A percentile compares a stretch with the other conserved stretches of the same genome.
Conservation (phyloP, 495 filamentous ascomycete genomes). For the Lepidopterella palustris region DNA sequence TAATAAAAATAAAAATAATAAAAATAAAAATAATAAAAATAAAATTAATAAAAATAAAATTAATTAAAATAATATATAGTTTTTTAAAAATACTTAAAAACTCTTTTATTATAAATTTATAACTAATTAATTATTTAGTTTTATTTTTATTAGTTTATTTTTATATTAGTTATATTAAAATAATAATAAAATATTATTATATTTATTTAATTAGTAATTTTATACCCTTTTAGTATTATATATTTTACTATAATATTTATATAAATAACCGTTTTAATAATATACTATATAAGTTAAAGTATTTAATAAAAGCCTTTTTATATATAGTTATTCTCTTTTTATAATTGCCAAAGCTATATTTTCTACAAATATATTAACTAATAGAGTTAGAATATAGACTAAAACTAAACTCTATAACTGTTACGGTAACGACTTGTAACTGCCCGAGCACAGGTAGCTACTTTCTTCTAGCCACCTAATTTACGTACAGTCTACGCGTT, state of each 20-base stretch:
- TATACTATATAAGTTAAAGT: too few species aligned
- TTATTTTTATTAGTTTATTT: background rate
- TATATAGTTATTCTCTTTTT: too few species aligned
- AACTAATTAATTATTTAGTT: background rate
- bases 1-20: background rate
- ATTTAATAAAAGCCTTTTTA: too few species aligned
- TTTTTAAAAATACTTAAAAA: background rate
- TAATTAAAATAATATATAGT: background rate
- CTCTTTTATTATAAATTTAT: background rate
- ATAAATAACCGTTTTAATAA: too few species aligned
- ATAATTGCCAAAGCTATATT: background rate
- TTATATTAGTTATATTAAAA: background rate
- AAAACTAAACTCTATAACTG: background rate
- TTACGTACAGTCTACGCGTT: background rate
- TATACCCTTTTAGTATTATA: too few species aligned
- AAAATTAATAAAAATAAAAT: background rate
- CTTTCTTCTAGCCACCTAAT: background rate
- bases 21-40: background rate
- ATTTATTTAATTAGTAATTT: too few species aligned
- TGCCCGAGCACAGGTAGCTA: too few species aligned
- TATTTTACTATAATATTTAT: background rate
- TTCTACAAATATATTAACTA: background rate
- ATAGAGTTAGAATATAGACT: background rate
- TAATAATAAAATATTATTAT: too few species aligned
- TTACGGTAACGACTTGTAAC: background rate